phyloP scores from a whole-genome alignment of 139 green algal genomes.

The Marvania coccoides region DNA sequence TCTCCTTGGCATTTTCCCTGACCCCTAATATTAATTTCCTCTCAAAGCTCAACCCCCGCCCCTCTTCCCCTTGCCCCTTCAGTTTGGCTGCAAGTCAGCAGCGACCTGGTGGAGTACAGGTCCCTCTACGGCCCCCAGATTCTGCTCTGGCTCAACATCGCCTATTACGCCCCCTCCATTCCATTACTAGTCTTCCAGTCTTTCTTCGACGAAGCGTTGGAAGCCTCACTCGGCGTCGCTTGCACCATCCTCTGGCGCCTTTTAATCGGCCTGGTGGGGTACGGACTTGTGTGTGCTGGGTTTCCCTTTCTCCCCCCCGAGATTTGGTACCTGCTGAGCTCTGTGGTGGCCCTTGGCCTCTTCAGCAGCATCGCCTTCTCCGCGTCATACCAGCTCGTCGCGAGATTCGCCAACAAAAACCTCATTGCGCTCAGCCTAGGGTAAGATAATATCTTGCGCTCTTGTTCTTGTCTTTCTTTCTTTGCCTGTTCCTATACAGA shows the following conservation, averaged over 20 bases:
- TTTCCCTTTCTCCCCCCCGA: constrained; percentile 43
- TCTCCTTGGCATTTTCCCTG: too few relatives aligned
- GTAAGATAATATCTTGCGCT: too few relatives aligned
- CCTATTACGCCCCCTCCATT: constrained; percentile 71
- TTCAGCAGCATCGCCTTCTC: constrained; percentile 61
- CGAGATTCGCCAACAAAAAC: constrained; percentile 57
- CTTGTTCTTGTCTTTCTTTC: too few relatives aligned
- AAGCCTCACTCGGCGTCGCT: constrained; percentile 33
- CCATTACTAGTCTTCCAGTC: constrained; percentile 53
- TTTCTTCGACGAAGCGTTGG: constrained; percentile 47
- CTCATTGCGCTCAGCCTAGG: constrained; percentile 63
- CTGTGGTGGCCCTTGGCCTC: constrained; percentile 45
- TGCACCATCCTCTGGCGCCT: constrained; percentile 28
- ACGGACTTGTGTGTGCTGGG: constrained; percentile 21
- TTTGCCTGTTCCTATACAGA: too few relatives aligned
- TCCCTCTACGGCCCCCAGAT: constrained; percentile 56
- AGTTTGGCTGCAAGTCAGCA: constrained; percentile 58
- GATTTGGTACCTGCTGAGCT: constrained; percentile 37
- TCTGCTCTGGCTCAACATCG: constrained; percentile 68
- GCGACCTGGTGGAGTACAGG: constrained; percentile 59
- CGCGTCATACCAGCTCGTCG: constrained; percentile 68
- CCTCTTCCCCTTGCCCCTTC: not conserved
- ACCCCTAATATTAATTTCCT: too few relatives aligned
- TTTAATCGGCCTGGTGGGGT: constrained; percentile 35
- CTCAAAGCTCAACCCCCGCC: too few relatives aligned